Evolutionary conservation across 75 land plant genomes (phyloP).

Genomic region (Azolla pinnata): DNA sequence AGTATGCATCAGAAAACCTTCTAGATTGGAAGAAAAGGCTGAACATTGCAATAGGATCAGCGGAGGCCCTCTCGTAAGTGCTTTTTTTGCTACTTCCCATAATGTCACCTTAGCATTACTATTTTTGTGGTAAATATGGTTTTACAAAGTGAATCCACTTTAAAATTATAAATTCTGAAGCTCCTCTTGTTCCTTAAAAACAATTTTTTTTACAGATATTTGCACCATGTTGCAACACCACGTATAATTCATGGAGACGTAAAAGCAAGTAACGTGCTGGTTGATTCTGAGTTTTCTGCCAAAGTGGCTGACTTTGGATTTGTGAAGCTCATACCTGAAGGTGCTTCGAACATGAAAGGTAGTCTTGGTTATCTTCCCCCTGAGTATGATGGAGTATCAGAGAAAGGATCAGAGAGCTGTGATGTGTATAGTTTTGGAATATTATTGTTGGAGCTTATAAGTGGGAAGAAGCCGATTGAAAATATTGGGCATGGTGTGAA

Average conservation of each 20-base stretch:
- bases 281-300: slow-evolving; percentile 57
- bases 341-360: slow-evolving; percentile 69
- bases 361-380: slow-evolving; percentile 81
- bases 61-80: slow-evolving; percentile 62
- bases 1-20: slow-evolving; percentile 28
- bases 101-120: not conserved
- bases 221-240: slow-evolving; percentile 68
- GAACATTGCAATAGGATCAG: slow-evolving; percentile 67
- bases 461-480: slow-evolving; percentile 60
- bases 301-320: slow-evolving; percentile 77
- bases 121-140: not conserved
- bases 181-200: not conserved
- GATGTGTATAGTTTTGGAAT: slow-evolving; percentile 85
- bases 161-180: not conserved
- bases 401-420: slow-evolving; percentile 68
- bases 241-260: slow-evolving; percentile 77
- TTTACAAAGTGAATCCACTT: not conserved
- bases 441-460: slow-evolving; percentile 56
- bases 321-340: slow-evolving; percentile 81
- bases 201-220: slow-evolving; percentile 37
- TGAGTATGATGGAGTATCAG: slow-evolving; percentile 79
- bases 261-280: slow-evolving; percentile 67
- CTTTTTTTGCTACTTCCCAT: not conserved
- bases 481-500: slow-evolving; percentile 36
- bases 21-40: slow-evolving; percentile 63